These are phyloP conservation scores for Platismatia glauca DNA, from an alignment of 495 filamentous ascomycete genomes.

Conservation along the genomic window DNA sequence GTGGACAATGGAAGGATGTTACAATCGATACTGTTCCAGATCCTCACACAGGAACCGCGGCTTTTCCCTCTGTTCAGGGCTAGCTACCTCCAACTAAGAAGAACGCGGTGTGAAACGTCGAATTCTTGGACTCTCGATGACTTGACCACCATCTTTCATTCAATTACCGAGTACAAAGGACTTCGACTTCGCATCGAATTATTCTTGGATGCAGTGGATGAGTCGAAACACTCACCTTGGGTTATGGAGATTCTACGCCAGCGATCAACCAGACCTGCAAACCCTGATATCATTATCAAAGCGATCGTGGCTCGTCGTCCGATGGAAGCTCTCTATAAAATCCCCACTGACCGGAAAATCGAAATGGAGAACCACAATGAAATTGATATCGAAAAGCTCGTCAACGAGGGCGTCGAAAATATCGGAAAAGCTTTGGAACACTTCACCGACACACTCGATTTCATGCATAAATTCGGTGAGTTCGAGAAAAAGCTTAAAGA, in stretches of 20 bases:
- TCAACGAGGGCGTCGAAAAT: background rate
- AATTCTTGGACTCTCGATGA: conserved; percentile 3
- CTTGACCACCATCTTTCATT: background rate
- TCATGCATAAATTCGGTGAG: background rate
- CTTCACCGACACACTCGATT: background rate
- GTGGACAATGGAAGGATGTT: conserved; percentile 5
- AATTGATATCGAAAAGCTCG: background rate
- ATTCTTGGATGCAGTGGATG: conserved; percentile 6
- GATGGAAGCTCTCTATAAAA: background rate
- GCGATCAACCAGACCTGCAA: background rate
- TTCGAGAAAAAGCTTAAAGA: background rate
- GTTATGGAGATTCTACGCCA: conserved; percentile 2
- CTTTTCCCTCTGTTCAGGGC: conserved; percentile 3
- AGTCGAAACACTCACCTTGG: conserved; percentile 1
- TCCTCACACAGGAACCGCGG: conserved; percentile 1
- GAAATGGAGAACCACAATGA: background rate
- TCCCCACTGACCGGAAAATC: background rate
- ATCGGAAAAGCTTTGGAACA: background rate
- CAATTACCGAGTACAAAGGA: conserved; percentile 2
- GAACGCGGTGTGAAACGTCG: background rate
- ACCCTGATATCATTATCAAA: conserved; percentile 1
- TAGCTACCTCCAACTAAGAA: background rate
- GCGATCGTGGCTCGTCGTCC: background rate
- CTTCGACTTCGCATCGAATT: conserved; percentile 5
- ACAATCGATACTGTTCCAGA: conserved; percentile 4